Base-by-base conservation (phyloP, 345 rosid genomes). In the Salix koriyanagi region DNA sequence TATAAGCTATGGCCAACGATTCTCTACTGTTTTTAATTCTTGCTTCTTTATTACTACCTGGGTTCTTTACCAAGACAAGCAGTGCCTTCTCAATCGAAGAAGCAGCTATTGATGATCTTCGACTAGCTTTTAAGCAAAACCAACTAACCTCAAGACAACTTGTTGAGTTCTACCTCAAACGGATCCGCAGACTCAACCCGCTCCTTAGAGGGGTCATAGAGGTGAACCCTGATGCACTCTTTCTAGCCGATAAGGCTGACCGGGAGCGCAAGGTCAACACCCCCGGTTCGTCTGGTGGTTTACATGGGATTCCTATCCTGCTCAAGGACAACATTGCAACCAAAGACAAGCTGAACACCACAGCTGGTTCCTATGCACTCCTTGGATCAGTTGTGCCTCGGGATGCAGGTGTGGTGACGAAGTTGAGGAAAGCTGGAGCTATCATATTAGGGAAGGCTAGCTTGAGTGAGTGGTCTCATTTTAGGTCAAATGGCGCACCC, bases 291-390 rank as follows among this genome's bases (percentile, higher is more conserved):
- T 70, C 67, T n/a, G 28, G 66, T 13, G 72, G 75, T 12, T 71
- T 90, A 56, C 91, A 88, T 28, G 91, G 93, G 4, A 82, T 88
- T 66, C 93, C 91, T 2, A 60, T 88, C 34, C 81, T 90, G 70
- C 80, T 90, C 46, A 90, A 90, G 86, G 91, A 90, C 39, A 84
- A 37, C 67, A 87, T 88, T 61, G 91, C 85, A 26, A 88, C 90
- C 5, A 83, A 85, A 58, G 91, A 90, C 56, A 83, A 72, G 79
- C 77, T 90, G 74, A 87, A 80, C 80, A 88, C 87, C 21, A 88
- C 91, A 0, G 88, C 93, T 0, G 90, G 93, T 5, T 90, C 89
- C 0, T 81, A 78, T 3, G 89, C 89, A 0, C 80, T 87, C 71
- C 82, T 87, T 1, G 71, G 90, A 1, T 88, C 90, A 0, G 75